These are phyloP conservation scores for Pythium scleroteichum DNA, from an alignment of 352 stramenopile species.

Conservation along the genomic window DNA sequence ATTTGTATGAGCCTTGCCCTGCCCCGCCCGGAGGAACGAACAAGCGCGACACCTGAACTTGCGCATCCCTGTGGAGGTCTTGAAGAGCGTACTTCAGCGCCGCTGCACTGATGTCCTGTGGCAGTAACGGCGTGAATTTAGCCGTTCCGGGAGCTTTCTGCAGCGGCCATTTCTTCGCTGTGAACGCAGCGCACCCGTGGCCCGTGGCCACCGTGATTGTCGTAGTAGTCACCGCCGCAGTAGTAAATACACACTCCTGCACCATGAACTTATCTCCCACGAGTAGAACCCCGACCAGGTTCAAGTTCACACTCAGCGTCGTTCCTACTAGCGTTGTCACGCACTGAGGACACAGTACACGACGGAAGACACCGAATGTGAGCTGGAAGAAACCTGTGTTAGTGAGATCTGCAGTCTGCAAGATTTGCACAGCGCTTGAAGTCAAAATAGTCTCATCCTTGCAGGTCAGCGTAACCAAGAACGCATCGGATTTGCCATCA, in stretches of 20 bases:
- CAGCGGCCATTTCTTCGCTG: slow-evolving; percentile 40
- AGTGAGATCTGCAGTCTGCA: slow-evolving; percentile 34
- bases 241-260: slow-evolving; percentile 71
- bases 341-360: slow-evolving; percentile 54
- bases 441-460: slow-evolving; percentile 71
- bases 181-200: slow-evolving; percentile 63
- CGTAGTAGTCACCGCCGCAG: slow-evolving; percentile 37
- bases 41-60: slow-evolving; percentile 47
- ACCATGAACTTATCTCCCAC: slow-evolving; percentile 63
- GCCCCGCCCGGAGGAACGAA: slow-evolving; percentile 23
- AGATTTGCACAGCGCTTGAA: slow-evolving; percentile 88
- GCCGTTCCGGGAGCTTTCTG: slow-evolving; percentile 29
- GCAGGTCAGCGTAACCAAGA: slow-evolving; percentile 86
- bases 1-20: slow-evolving; percentile 61
- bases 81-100: slow-evolving; percentile 66
- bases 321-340: slow-evolving; percentile 43
- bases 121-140: slow-evolving; percentile 63
- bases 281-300: slow-evolving; percentile 63
- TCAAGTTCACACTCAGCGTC: slow-evolving; percentile 60
- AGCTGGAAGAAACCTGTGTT: slow-evolving; percentile 65
- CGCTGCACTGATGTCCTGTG: slow-evolving; percentile 53
- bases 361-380: slow-evolving; percentile 64
- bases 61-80: slow-evolving; percentile 43
- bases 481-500: slow-evolving; percentile 90
- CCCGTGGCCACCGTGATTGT: slow-evolving; percentile 51